Evolutionary conservation across 148 eudicot species (phyloP).

Genomic region (Mesembryanthemum crystallinum): DNA sequence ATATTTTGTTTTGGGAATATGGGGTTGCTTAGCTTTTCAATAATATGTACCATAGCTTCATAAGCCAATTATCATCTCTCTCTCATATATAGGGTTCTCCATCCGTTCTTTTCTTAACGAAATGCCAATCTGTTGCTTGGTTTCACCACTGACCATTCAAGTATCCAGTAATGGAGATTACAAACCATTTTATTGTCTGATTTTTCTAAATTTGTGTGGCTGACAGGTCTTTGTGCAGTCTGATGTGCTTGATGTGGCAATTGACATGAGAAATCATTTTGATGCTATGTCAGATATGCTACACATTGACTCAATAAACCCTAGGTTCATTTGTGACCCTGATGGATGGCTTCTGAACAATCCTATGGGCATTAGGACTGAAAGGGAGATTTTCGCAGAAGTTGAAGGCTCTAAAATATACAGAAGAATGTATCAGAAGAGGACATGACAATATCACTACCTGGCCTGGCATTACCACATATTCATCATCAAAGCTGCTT

Average conservation of each 20-base stretch:
- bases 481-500: conserved; percentile 1
- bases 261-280: conserved; percentile 77
- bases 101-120: background rate
- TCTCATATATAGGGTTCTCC: background rate
- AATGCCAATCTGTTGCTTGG: background rate
- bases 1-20: too few species aligned
- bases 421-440: conserved; percentile 77
- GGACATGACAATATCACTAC: conserved; percentile 10
- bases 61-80: background rate
- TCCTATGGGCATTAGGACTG: conserved; percentile 90
- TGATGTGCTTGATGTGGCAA: conserved; percentile 88
- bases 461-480: background rate
- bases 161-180: background rate
- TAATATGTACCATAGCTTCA: too few species aligned
- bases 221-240: conserved; percentile 80
- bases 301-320: conserved; percentile 48
- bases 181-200: background rate
- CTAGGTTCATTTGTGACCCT: conserved; percentile 38
- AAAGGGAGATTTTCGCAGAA: conserved; percentile 91
- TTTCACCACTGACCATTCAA: background rate
- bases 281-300: conserved; percentile 46
- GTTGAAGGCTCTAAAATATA: conserved; percentile 74
- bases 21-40: too few species aligned
- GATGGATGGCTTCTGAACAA: conserved; percentile 80
- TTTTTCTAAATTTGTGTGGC: background rate